A percentile compares a stretch with the other conserved stretches of the same genome.
These are phyloP conservation scores for Farysia itapuensis DNA, from an alignment of 1,284 basidiomycete genomes.

Conservation along the genomic window DNA sequence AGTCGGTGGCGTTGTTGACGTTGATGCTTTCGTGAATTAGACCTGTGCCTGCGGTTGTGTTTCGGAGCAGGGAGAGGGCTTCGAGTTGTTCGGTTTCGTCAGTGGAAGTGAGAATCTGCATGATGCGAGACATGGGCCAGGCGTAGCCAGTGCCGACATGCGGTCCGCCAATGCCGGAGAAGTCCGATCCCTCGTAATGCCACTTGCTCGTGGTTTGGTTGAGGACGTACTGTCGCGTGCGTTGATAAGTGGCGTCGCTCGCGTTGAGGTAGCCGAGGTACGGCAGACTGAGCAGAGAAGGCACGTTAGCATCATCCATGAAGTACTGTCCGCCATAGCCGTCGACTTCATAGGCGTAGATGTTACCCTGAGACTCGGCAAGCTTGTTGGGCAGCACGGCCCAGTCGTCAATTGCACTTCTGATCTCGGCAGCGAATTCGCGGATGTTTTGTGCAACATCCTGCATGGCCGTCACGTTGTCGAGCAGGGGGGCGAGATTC, in stretches of 20 bases:
- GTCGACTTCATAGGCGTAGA: conserved; percentile 53
- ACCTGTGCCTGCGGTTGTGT: conserved; percentile 45
- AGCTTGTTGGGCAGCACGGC: conserved; percentile 17
- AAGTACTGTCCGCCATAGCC: conserved; percentile 40
- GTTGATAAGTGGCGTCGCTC: conserved; percentile 28
- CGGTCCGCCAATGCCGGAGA: conserved; percentile 45
- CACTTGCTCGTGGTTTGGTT: conserved; percentile 37
- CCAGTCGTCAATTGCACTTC: conserved; percentile 10
- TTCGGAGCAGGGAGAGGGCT: conserved; percentile 29
- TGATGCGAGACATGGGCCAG: conserved; percentile 48
- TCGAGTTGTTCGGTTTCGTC: conserved; percentile 33
- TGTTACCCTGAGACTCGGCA: conserved; percentile 5
- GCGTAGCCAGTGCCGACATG: conserved; percentile 41
- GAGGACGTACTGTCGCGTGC: conserved; percentile 38
- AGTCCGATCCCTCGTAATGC: conserved; percentile 29
- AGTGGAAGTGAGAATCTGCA: conserved; percentile 43
- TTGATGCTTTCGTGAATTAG: conserved; percentile 50
- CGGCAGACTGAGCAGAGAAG: conserved; percentile 45
- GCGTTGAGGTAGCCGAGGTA: conserved; percentile 38
- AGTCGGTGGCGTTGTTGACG: conserved; percentile 39
- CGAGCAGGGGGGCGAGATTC: conserved; percentile 14
- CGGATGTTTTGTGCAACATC: conserved; percentile 16
- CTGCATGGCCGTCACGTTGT: conserved; percentile 1
- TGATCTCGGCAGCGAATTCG: conserved; percentile 22
- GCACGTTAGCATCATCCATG: conserved; percentile 53